A percentile compares a stretch with the other conserved stretches of the same genome.
phyloP scores from a whole-genome alignment of 1,139 yeast genomes.

The Yamadazyma spencermartinsiae region DNA sequence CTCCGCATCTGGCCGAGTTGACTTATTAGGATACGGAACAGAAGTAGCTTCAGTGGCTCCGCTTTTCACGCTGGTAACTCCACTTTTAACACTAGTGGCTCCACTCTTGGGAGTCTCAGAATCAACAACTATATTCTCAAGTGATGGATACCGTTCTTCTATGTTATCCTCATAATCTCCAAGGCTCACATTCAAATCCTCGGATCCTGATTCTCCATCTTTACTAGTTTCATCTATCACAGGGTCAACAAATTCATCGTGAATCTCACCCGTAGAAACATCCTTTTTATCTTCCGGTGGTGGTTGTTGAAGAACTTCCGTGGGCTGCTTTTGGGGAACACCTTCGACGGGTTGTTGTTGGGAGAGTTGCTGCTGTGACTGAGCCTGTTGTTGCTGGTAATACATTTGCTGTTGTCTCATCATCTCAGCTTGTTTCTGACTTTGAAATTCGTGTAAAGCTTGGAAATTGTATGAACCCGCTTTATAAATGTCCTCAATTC shows the following conservation, averaged over 20 bases:
- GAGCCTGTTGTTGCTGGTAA: conserved; percentile 24
- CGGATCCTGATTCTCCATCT: conserved; percentile 6
- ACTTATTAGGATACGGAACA: not conserved
- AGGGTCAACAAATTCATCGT: conserved; percentile 1
- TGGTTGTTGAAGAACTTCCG: too few relatives aligned
- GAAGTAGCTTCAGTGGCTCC: conserved; percentile 1
- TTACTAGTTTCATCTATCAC: not conserved
- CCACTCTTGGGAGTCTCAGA: conserved; percentile 15
- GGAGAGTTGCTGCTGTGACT: conserved; percentile 11
- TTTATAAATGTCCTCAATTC: conserved; percentile 40
- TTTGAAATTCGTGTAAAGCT: conserved; percentile 47
- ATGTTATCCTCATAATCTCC: conserved; percentile 40
- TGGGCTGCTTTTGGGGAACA: not conserved
- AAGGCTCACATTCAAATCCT: conserved; percentile 21
- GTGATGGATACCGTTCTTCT: conserved; percentile 46
- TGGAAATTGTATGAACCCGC: conserved; percentile 45
- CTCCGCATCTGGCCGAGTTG: not conserved
- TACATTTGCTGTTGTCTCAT: conserved; percentile 33
- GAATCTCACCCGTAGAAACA: not conserved
- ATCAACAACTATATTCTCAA: conserved; percentile 30
- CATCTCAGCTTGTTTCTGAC: conserved; percentile 38
- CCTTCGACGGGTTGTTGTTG: conserved; percentile 2
- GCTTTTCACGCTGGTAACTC: conserved; percentile 5
- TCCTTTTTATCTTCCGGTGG: not conserved
- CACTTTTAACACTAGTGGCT: conserved; percentile 9